Evolutionary conservation across 2,329 filamentous ascomycete genomes (phyloP).

Genomic region (Grosmannia serpens): DNA sequence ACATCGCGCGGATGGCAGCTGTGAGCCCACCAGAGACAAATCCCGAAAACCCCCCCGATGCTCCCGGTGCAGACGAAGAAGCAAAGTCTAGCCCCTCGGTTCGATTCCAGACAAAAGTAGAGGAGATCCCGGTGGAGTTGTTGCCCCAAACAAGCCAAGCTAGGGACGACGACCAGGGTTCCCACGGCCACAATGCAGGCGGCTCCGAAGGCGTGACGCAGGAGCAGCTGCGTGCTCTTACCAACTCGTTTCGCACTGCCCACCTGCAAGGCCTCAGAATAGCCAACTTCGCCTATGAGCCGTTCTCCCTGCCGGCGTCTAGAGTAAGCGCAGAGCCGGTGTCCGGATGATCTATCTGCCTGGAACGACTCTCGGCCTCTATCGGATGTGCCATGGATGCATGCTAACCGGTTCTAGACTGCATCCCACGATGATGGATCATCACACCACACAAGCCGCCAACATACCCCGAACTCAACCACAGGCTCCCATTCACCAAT

Average conservation of each 20-base stretch:
- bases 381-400: background rate
- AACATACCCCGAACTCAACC: slow-evolving; percentile 50
- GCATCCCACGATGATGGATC: slow-evolving; percentile 48
- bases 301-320: slow-evolving; percentile 76
- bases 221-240: slow-evolving; percentile 56
- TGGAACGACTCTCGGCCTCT: background rate
- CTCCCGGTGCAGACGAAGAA: slow-evolving; percentile 16
- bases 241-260: slow-evolving; percentile 59
- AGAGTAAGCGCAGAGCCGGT: slow-evolving; percentile 46
- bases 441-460: slow-evolving; percentile 46
- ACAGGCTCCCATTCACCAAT: slow-evolving; percentile 54
- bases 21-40: background rate
- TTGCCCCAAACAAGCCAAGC: slow-evolving; percentile 13
- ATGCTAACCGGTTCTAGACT: slow-evolving; percentile 28
- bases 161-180: slow-evolving; percentile 20
- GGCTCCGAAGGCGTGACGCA: slow-evolving; percentile 27
- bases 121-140: slow-evolving; percentile 48
- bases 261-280: slow-evolving; percentile 73
- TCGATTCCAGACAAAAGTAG: slow-evolving; percentile 58
- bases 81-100: slow-evolving; percentile 35
- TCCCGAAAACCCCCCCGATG: background rate
- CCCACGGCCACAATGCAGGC: background rate
- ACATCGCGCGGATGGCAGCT: background rate
- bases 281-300: slow-evolving; percentile 81
- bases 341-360: too few relatives aligned